Evolutionary conservation across 148 eudicot genomes (phyloP).

Genomic region (Fagopyrum homotropicum): DNA sequence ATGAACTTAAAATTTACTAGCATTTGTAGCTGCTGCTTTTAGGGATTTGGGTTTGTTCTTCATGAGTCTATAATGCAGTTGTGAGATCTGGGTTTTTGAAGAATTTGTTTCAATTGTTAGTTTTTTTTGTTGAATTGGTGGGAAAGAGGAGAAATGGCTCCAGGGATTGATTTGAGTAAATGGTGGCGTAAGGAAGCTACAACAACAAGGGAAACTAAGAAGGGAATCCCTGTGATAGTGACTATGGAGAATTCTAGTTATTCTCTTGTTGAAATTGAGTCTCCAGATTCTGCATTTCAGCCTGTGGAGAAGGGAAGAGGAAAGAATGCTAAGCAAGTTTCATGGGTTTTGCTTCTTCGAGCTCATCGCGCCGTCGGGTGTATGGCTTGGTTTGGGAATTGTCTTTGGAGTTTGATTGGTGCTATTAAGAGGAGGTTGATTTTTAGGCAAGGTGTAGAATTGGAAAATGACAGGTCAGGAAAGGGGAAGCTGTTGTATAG

Average conservation of each 20-base stretch:
- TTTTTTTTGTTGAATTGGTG: neutral
- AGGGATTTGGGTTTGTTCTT: neutral
- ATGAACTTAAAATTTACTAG: neutral
- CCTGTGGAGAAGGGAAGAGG: conserved; percentile 38
- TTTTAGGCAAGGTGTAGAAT: conserved; percentile 33
- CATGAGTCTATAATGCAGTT: conserved; percentile 1
- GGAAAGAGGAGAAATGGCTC: conserved; percentile 5
- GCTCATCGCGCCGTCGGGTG: conserved; percentile 56
- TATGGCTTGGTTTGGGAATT: conserved; percentile 45
- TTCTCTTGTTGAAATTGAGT: conserved; percentile 41
- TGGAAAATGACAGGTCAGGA: conserved; percentile 37
- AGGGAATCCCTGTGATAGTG: conserved; percentile 49
- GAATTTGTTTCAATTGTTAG: neutral
- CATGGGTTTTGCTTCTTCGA: conserved; percentile 50
- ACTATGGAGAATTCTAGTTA: conserved; percentile 51
- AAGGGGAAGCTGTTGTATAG: conserved; percentile 35
- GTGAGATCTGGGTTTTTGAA: neutral
- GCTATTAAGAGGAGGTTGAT: conserved; percentile 37
- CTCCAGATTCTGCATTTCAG: conserved; percentile 32
- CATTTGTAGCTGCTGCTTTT: neutral
- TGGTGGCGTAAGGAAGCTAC: conserved; percentile 32
- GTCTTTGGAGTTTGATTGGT: conserved; percentile 35
- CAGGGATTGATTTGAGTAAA: conserved; percentile 22
- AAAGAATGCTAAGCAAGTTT: conserved; percentile 47
- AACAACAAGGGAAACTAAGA: conserved; percentile 26